Base-by-base conservation (phyloP, 768 basidiomycete species). In the Baorangia bicolor region DNA sequence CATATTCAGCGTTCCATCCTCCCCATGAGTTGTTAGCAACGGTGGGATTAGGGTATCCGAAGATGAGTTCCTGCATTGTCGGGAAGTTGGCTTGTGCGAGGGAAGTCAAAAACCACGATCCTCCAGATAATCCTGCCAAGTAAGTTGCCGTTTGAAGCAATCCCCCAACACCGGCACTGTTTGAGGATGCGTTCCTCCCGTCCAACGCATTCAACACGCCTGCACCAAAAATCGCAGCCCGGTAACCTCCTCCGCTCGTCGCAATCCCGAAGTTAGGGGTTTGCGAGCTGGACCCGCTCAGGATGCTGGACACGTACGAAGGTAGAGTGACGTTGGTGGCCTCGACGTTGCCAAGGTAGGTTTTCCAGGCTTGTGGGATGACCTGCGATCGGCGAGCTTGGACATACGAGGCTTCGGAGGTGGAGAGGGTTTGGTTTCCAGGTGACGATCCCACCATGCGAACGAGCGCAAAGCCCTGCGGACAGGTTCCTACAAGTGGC, bases 171-270 rank as follows among this genome's bases (percentile, higher is more conserved):
- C 81, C 83, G 0, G 68, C 73, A 2, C 57, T 60, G 8, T 66
- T 73, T 8, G 77, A 68, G 0, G 81, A 74, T 1, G 65, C 40
- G 49, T 83, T 84, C 27, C 81, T 68, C 37, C 71, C 80, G 61
- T 86, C 82, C 39, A 83, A 58, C 1, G 77, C 74, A n/a, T 73
- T 74, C 45, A 80, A 59, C 20, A 82, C 74, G 1, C 81, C 84
- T 4, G 79, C 84, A 39, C 77, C 79, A 48, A 78, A 80, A 8
- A 82, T 71, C 5, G 82, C 80, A 0, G 85, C 85, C 14, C 85
- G 69, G 46, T 81, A 78, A 0, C 83, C 79, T 9, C 85, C 85
- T 14, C 85, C 85, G 27, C 79, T 81, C 23, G 77, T 66, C 0
- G 84, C 82, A 49, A 84, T 79, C 0, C 75, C 81, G 7, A 82